Evolutionary conservation across 352 stramenopile species (phyloP), one percentile per base, ranked within the genome.

Genomic region (Pythium dissimile): DNA sequence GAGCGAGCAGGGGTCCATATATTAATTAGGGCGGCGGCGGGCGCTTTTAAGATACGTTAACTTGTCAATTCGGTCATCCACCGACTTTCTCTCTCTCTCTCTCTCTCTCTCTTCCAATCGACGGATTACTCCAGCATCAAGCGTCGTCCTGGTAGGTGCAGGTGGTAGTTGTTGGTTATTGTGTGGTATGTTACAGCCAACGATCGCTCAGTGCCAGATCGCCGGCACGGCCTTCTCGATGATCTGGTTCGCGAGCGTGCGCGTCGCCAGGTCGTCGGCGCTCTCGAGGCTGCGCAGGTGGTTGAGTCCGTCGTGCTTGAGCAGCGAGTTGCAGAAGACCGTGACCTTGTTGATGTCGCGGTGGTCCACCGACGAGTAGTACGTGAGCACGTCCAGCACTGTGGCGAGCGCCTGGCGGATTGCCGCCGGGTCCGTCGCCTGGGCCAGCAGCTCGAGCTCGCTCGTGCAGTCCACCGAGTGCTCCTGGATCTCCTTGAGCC

Each of bases 171-270:
- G 5, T 41, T 16, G 34, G 5, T 8, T 12, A 18, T 26, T 12
- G 24, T 59, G 18, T 37, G 3, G 28, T 46, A 63, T 63, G 20
- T n/a, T 56, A 63, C 46, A 63, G 46, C 47, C 46, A 35, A 52
- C 20, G 27, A n/a, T 23, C 21, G 18, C 12, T 70, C 53, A 92
- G 68, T 89, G 77, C 81, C 81, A 92, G 60, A 92, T 92, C 37
- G 77, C 71, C 28, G 81, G 79, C 64, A 92, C 81, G 37, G 81
- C 81, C 62, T 88, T 92, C 54, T 92, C 81, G 52, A 92, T 92
- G 57, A 92, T 86, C 41, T 79, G 75, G 56, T 72, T 89, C 7
- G 81, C 79, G 35, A 89, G 69, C 24, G 45, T 48, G 30, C 77
- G 77, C 24, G 88, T 70, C 50, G 87, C 79, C 15, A 67, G 59